Evolutionary conservation across 2,329 filamentous ascomycete genomes (phyloP), one percentile per base, ranked within the genome.

Genomic region (Aspergillus persii): DNA sequence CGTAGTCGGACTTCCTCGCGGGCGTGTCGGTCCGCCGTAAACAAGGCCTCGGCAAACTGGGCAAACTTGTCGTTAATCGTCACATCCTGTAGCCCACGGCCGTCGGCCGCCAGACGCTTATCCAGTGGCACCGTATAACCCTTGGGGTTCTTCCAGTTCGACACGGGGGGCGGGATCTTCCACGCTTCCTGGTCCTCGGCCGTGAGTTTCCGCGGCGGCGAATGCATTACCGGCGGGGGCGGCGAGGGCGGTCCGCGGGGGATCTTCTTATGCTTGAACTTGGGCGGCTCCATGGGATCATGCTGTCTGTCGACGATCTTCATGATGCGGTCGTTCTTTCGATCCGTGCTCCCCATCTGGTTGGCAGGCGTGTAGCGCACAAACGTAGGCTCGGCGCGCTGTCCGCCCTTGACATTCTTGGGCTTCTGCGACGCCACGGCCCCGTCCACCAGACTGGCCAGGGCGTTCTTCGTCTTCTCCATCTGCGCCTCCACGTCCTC

Each of bases 91-190:
- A 99, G 74, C 0, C 92, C 92, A 69, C 95, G 85, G 11, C 95
- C 95, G 74, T 98, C 94, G 8, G 95, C 94, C 18, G 95, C 95
- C 67, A 99, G 79, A 72, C 95, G 89, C 81, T 99, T 99, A 75
- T 99, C 95, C 54, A 99, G 77, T 0, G 95, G 92, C 1, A 99
- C 91, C 0, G 95, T 99, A 72, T 96, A 99, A 69, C 95, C 95
- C 80, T 98, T 98, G 1, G 94, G 91, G 75, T 99, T 99, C 84
- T 99, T 99, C 95, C 95, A 99, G 76, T 98, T 98, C 23, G 91
- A 96, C 2, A 99, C 89, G 0, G 94, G 91, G 2, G 94, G 92
- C 0, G 88, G 88, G 33, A 91, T 97, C 71, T 89, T 92, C 95
- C 95, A 99, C 60, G 91, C 91, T 75, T 98, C 95, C 76, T 98